Evolutionary conservation across 2,329 filamentous ascomycete species (phyloP).

Genomic region (Pseudogymnoascus sp.): DNA sequence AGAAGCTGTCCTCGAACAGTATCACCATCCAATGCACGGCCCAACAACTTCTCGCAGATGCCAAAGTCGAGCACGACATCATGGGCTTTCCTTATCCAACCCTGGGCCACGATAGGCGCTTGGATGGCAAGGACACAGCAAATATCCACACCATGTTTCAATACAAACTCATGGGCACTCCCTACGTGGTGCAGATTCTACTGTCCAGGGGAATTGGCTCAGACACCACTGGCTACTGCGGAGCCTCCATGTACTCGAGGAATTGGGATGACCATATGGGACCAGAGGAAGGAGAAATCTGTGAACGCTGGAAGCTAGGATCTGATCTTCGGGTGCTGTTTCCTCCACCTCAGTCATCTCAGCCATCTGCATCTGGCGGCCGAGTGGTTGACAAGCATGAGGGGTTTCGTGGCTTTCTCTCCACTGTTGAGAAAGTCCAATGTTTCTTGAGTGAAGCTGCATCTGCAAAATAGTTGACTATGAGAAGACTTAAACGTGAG

Average conservation of each 20-base stretch:
- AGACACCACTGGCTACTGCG: slow-evolving; percentile 17
- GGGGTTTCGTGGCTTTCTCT: slow-evolving; percentile 20
- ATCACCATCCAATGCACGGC: slow-evolving; percentile 14
- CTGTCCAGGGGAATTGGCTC: slow-evolving; percentile 21
- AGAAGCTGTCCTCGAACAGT: slow-evolving; percentile 8
- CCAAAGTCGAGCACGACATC: slow-evolving; percentile 13
- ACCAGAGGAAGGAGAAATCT: slow-evolving; percentile 13
- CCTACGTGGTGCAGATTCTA: slow-evolving; percentile 28
- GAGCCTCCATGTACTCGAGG: slow-evolving; percentile 25
- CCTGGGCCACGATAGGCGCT: slow-evolving; percentile 14
- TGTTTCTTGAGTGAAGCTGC: slow-evolving; percentile 6
- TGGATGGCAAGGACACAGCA: slow-evolving; percentile 17
- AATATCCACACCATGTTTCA: slow-evolving; percentile 22
- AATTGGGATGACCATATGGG: slow-evolving; percentile 19
- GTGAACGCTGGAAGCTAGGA: slow-evolving; percentile 21
- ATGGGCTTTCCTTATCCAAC: slow-evolving; percentile 21
- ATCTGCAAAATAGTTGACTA: background rate
- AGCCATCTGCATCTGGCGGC: background rate
- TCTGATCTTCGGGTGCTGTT: slow-evolving; percentile 20
- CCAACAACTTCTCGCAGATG: slow-evolving; percentile 15
- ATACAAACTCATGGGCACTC: slow-evolving; percentile 19
- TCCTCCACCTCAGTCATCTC: slow-evolving; percentile 11
- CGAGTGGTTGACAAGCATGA: slow-evolving; percentile 8
- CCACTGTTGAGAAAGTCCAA: slow-evolving; percentile 18
- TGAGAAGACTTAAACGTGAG: background rate